Evolutionary conservation across 2,329 filamentous ascomycete species (phyloP), one percentile per base, ranked within the genome.

Genomic region (Pyrenophora tritici-repentis): DNA sequence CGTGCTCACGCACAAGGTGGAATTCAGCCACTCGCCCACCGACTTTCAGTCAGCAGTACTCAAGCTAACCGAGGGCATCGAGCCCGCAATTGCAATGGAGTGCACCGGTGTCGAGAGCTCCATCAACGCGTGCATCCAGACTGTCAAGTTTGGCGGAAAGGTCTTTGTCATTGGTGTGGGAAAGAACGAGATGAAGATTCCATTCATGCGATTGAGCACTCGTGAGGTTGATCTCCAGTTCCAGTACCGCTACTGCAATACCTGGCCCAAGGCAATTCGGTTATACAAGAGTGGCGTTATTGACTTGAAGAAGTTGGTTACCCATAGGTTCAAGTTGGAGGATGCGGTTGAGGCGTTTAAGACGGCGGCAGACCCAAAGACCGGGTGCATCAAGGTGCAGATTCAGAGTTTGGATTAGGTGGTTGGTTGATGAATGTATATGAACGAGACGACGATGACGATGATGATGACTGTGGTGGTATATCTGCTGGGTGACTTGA

Each of bases 91-190:
- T 45, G 87, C 86, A 10, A 83, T 97, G 76, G 93, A 97, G 76
- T 97, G 93, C 79, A 97, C 94, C 0, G 94, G 94, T 42, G 91
- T 96, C 13, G 92, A 97, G 80, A 90, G 86, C 76, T 92, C 88
- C 73, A 89, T 97, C 67, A 85, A 86, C 5, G 82, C 89, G 22
- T 91, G 91, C 45, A 93, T 97, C 72, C 94, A 92, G 83, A 87
- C 90, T 8, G 85, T 89, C 72, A 95, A 93, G 78, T 97, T 97
- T 68, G 94, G 93, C 60, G 93, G 94, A 65, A 96, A 95, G 77
- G 93, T 97, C 46, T 97, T 97, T 71, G 88, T 97, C 58, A 95
- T 97, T 61, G 93, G 93, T 34, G 92, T 97, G 2, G 94, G 93
- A 61, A 93, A 89, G 81, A 92, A 94, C 73, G 90, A 97, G 80